These are phyloP conservation scores for Boletus mariae DNA, from an alignment of 1,284 basidiomycete genomes.

Conservation along the genomic window DNA sequence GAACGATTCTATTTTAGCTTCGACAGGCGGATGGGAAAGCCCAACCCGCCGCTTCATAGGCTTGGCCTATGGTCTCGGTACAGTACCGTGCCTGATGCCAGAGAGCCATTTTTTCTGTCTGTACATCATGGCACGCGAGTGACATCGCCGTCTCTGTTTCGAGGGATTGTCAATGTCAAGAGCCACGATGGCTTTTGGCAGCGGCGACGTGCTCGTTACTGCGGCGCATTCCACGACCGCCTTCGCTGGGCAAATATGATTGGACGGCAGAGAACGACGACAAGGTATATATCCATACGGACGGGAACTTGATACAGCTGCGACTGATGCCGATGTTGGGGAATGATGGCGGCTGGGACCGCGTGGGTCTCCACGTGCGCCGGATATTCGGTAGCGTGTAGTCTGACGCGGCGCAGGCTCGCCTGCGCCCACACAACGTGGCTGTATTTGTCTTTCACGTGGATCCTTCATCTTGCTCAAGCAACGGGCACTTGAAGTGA, in stretches of 20 bases:
- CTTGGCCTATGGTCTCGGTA: too few species aligned
- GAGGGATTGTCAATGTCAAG: slow-evolving; percentile 25
- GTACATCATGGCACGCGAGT: slow-evolving; percentile 28
- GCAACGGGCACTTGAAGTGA: slow-evolving; percentile 12
- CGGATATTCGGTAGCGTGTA: slow-evolving; percentile 24
- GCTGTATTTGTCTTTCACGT: slow-evolving; percentile 5
- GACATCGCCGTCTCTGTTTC: slow-evolving; percentile 28
- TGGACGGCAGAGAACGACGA: slow-evolving; percentile 28
- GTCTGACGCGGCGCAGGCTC: slow-evolving; percentile 14
- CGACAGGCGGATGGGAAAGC: too few species aligned
- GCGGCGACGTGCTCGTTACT: slow-evolving; percentile 17
- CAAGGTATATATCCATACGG: slow-evolving; percentile 28
- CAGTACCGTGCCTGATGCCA: slow-evolving; percentile 17
- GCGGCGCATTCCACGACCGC: slow-evolving; percentile 25
- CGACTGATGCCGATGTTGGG: not conserved
- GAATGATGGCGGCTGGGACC: slow-evolving; percentile 6
- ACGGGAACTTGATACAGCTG: slow-evolving; percentile 12
- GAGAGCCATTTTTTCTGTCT: slow-evolving; percentile 32
- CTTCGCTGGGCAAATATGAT: slow-evolving; percentile 22
- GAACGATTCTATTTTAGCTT: slow-evolving; percentile 14
- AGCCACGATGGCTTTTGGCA: slow-evolving; percentile 10
- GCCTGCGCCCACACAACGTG: slow-evolving; percentile 7
- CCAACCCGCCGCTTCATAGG: too few species aligned
- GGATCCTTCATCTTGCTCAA: not conserved
- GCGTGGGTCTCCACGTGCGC: slow-evolving; percentile 28